These are phyloP conservation scores for Castanea crenata DNA, from an alignment of 306 rosid species.

Conservation along the genomic window DNA sequence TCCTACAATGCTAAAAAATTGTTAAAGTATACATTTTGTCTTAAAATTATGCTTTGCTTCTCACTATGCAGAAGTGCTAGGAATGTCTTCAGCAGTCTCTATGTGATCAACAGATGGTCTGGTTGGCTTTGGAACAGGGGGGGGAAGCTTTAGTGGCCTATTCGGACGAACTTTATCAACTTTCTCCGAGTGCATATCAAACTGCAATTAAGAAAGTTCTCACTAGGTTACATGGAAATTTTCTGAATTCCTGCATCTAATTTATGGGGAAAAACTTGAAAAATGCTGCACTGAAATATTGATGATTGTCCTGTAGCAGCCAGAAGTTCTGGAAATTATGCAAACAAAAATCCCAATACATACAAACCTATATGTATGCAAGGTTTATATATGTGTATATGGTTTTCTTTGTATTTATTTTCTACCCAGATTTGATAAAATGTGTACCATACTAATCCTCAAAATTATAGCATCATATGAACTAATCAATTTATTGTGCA, in stretches of 20 bases:
- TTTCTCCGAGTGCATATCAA: slow-evolving; percentile 39
- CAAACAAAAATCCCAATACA: background rate
- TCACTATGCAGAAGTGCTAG: slow-evolving; percentile 56
- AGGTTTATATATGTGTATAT: background rate
- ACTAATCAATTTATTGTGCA: background rate
- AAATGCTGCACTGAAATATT: background rate
- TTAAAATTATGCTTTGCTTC: slow-evolving; percentile 6
- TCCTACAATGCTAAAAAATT: slow-evolving; percentile 20
- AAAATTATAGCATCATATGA: background rate
- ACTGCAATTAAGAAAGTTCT: slow-evolving; percentile 32
- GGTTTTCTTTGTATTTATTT: background rate
- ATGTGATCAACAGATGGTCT: slow-evolving; percentile 31
- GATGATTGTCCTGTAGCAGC: background rate
- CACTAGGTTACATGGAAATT: background rate
- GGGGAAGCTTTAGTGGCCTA: slow-evolving; percentile 55
- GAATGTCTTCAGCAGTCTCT: slow-evolving; percentile 38
- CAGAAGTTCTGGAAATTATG: background rate
- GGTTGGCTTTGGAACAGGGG: slow-evolving; percentile 45
- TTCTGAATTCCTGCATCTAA: background rate
- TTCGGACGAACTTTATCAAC: slow-evolving; percentile 71
- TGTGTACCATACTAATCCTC: background rate
- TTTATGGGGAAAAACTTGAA: background rate
- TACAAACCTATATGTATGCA: background rate
- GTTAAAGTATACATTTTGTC: slow-evolving; percentile 6
- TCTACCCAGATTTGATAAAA: background rate